Conservation (phyloP, 2,329 filamentous ascomycete genomes). For the Calonectria hongkongensis region DNA sequence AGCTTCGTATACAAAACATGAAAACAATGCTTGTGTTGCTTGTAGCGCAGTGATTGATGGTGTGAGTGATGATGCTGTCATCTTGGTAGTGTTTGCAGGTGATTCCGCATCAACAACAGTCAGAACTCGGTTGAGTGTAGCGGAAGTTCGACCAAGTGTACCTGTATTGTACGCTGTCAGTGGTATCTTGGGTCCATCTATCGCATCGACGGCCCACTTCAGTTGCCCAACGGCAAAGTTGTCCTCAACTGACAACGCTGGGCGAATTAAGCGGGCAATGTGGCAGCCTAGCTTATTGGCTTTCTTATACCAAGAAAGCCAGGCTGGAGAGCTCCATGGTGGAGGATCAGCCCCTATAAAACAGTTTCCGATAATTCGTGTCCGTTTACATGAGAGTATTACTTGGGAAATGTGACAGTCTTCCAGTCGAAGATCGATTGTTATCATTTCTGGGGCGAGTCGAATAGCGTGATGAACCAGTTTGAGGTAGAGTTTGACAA, state of each 20-base stretch:
- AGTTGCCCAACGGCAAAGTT: constrained; percentile 77
- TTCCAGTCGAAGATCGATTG: constrained; percentile 76
- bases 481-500: constrained; percentile 67
- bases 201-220: constrained; percentile 67
- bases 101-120: constrained; percentile 73
- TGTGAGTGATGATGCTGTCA: background rate
- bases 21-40: constrained; percentile 79
- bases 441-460: constrained; percentile 77
- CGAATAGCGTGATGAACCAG: constrained; percentile 76
- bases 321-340: constrained; percentile 74
- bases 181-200: constrained; percentile 65
- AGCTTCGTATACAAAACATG: constrained; percentile 79
- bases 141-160: constrained; percentile 76
- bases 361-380: constrained; percentile 77
- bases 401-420: constrained; percentile 70
- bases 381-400: constrained; percentile 69
- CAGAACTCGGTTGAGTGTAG: constrained; percentile 79
- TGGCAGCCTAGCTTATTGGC: constrained; percentile 76
- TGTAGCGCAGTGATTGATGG: constrained; percentile 74
- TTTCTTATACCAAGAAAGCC: constrained; percentile 74
- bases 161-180: constrained; percentile 80
- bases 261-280: constrained; percentile 76
- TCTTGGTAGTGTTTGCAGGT: constrained; percentile 38
- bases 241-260: constrained; percentile 73
- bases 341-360: constrained; percentile 62